phyloP scores from a whole-genome alignment of 2,329 filamentous ascomycete genomes.

The Incumbomyces delicatus region DNA sequence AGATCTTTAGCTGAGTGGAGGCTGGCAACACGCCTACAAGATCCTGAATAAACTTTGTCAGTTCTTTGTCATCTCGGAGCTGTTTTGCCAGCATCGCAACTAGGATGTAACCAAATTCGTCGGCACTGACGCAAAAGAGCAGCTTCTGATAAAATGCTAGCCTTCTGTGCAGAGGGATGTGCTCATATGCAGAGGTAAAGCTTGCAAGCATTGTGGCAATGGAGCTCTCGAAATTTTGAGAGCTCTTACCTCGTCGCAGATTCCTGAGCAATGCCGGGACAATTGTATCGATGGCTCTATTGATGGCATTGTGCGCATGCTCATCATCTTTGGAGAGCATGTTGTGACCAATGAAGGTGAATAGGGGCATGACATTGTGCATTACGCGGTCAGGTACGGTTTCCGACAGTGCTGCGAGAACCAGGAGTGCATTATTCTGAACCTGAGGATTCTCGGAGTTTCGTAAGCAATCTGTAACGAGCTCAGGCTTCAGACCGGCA shows the following conservation, averaged over 20 bases:
- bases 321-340: constrained; percentile 89
- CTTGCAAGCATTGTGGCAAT: constrained; percentile 86
- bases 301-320: constrained; percentile 91
- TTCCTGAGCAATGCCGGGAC: constrained; percentile 85
- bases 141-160: constrained; percentile 75
- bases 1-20: constrained; percentile 62
- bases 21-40: constrained; percentile 64
- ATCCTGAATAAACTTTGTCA: constrained; percentile 65
- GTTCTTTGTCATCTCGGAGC: constrained; percentile 65
- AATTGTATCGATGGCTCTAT: constrained; percentile 85
- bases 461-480: constrained; percentile 89
- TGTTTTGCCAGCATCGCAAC: constrained; percentile 84
- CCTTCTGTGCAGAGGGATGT: constrained; percentile 80
- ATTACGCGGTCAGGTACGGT: constrained; percentile 84
- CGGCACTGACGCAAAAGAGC: constrained; percentile 70
- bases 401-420: constrained; percentile 77
- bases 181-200: constrained; percentile 92
- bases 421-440: constrained; percentile 78
- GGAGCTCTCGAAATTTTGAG: constrained; percentile 58
- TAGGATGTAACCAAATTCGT: constrained; percentile 81
- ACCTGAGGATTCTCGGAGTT: constrained; percentile 86
- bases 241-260: constrained; percentile 54
- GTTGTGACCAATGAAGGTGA: constrained; percentile 93
- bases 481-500: constrained; percentile 71
- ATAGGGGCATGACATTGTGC: constrained; percentile 97